Evolutionary conservation across 345 rosid genomes (phyloP), one percentile per base, ranked within the genome.

Genomic region (Reutealis trisperma): DNA sequence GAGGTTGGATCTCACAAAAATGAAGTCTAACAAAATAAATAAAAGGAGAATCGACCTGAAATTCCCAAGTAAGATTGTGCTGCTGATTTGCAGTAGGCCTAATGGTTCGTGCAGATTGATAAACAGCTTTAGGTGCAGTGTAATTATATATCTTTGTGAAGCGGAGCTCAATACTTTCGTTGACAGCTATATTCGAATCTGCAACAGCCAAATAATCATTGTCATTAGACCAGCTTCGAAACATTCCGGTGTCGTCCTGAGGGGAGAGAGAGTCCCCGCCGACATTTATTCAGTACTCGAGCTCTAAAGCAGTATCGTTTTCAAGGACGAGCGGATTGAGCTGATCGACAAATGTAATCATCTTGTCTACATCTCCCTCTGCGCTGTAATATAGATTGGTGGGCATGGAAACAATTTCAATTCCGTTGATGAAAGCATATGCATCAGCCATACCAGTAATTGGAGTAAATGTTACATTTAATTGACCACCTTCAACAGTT

Each of bases 401-500:
- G 0, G 89, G 87, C 80, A 84, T 78, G 27, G 87, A 84, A 19
- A 86, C 81, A 12, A 86, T 44, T 71, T 86, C 85, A 11, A 86
- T 75, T 32, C 83, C 89, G 34, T 86, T 86, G 72, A 86, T 63
- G 42, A 86, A 80, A 60, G 85, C 85, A 34, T 74, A 82, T 11
- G 88, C 44, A 5, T 70, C 47, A 9, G 80, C 58, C 22, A 51
- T 63, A 10, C 30, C 63, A 0, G 57, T 14, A 18, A 52, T 79
- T 0, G 91, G 89, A 11, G 6, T 60, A 78, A 90, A 87, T 0
- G 82, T 78, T 34, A 90, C 32, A 63, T 75, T 84, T 19, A 88
- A 44, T 7, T 66, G 62, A 58, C n/a, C 57, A 0, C 59, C 61
- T 24, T 55, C 60, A 0, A 69, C 72, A n/a, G 0, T 37, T 0